Evolutionary conservation across 805 yeast genomes (phyloP).

Genomic region (Ogataea saltuana): DNA sequence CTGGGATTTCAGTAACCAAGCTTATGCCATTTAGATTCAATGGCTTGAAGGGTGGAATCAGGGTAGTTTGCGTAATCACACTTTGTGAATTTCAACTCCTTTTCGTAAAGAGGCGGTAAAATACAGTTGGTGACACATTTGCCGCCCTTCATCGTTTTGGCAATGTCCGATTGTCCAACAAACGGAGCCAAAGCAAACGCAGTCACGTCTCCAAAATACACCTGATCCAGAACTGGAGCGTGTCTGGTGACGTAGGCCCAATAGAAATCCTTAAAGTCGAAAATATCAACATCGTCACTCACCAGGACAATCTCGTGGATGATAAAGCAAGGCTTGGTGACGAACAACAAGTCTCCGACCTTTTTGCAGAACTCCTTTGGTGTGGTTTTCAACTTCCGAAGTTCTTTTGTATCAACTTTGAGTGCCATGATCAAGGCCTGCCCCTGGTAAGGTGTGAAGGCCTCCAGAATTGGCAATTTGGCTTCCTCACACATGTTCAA

Average conservation of each 20-base stretch:
- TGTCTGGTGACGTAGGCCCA: constrained; percentile 35
- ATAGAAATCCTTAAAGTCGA: constrained; percentile 27
- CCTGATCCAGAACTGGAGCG: constrained; percentile 29
- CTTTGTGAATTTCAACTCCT: constrained; percentile 22
- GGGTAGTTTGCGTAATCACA: constrained; percentile 24
- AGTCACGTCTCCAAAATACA: constrained; percentile 19
- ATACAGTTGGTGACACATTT: constrained; percentile 31
- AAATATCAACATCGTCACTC: constrained; percentile 33
- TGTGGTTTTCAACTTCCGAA: constrained; percentile 24
- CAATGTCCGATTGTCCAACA: constrained; percentile 20
- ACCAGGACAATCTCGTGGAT: constrained; percentile 31
- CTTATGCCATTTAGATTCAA: constrained; percentile 1
- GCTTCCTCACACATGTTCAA: constrained; percentile 11
- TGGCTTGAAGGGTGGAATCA: not conserved
- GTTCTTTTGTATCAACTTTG: constrained; percentile 24
- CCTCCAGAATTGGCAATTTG: constrained; percentile 25
- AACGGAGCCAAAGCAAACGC: constrained; percentile 32
- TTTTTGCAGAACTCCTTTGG: constrained; percentile 23
- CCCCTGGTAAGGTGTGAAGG: constrained; percentile 31
- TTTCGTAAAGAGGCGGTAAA: constrained; percentile 23
- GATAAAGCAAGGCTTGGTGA: constrained; percentile 20
- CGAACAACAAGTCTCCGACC: constrained; percentile 25
- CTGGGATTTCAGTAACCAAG: not conserved
- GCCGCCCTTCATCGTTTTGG: constrained; percentile 25
- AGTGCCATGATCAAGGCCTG: constrained; percentile 31